Evolutionary conservation across 768 basidiomycete species (phyloP).

Genomic region (Tremella fuciformis): DNA sequence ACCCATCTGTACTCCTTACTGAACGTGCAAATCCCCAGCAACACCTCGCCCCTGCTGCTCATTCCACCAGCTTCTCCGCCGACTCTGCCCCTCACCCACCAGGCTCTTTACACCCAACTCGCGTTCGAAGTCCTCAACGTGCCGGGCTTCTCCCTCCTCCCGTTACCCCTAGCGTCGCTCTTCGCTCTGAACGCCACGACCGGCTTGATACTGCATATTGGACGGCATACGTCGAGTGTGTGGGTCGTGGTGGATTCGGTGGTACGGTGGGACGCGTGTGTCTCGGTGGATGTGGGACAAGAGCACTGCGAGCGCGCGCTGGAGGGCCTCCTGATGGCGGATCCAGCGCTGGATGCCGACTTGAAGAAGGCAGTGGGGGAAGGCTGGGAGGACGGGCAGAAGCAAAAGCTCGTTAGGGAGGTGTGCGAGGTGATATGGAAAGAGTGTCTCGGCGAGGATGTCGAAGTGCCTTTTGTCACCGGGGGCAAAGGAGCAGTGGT

Average conservation of each 20-base stretch:
- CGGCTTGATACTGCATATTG: slow-evolving; percentile 45
- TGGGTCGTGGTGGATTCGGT: slow-evolving; percentile 40
- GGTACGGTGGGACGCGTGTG: slow-evolving; percentile 39
- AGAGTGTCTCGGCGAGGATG: slow-evolving; percentile 40
- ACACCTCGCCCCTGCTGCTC: slow-evolving; percentile 42
- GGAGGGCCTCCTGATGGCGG: slow-evolving; percentile 28
- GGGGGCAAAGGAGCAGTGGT: slow-evolving; percentile 16
- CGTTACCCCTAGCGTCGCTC: slow-evolving; percentile 38
- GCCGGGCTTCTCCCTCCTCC: slow-evolving; percentile 40
- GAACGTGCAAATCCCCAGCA: slow-evolving; percentile 32
- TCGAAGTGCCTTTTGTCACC: slow-evolving; percentile 26
- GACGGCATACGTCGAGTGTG: slow-evolving; percentile 23
- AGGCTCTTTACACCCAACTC: slow-evolving; percentile 43
- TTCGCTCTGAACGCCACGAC: slow-evolving; percentile 44
- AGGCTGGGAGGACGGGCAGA: not conserved
- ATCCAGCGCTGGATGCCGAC: slow-evolving; percentile 25
- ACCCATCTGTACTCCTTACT: slow-evolving; percentile 31
- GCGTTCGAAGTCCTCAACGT: slow-evolving; percentile 48
- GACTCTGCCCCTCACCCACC: slow-evolving; percentile 28
- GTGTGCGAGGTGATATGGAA: slow-evolving; percentile 33
- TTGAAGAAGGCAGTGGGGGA: slow-evolving; percentile 21
- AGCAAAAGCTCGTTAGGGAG: slow-evolving; percentile 27
- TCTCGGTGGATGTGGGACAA: slow-evolving; percentile 35
- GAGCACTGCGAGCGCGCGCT: slow-evolving; percentile 37
- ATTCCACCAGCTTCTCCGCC: slow-evolving; percentile 44